A percentile compares a stretch with the other conserved stretches of the same genome.
phyloP scores from a whole-genome alignment of 768 basidiomycete genomes.

The Piloderma croceum region DNA sequence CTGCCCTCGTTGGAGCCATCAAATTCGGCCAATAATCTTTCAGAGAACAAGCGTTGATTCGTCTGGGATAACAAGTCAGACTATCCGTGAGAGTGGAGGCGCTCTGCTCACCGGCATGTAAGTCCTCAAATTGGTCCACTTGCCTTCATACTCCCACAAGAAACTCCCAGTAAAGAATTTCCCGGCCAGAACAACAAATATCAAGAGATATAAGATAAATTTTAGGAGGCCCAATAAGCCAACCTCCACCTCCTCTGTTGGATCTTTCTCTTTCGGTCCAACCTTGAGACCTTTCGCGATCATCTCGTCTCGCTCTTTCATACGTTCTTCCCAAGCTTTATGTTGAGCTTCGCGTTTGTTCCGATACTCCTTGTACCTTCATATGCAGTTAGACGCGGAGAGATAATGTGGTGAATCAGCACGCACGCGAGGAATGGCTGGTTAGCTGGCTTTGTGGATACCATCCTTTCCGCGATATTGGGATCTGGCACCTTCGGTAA shows the following conservation, averaged over 20 bases:
- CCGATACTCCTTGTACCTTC: constrained; percentile 64
- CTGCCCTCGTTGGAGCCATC: constrained; percentile 61
- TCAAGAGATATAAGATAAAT: constrained; percentile 52
- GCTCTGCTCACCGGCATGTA: constrained; percentile 52
- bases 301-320: constrained; percentile 66
- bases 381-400: constrained; percentile 9
- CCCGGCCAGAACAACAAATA: constrained; percentile 57
- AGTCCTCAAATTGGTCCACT: constrained; percentile 54
- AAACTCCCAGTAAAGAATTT: constrained; percentile 87
- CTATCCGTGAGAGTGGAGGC: not conserved
- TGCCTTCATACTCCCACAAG: constrained; percentile 74
- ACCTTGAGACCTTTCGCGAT: constrained; percentile 69
- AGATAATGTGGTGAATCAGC: constrained; percentile 9
- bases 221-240: constrained; percentile 62
- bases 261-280: constrained; percentile 68
- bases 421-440: constrained; percentile 77
- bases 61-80: too few species aligned
- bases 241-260: constrained; percentile 63
- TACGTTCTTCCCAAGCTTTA: constrained; percentile 62
- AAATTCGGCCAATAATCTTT: constrained; percentile 55
- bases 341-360: constrained; percentile 55
- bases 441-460: constrained; percentile 80
- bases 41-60: constrained; percentile 70
- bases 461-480: constrained; percentile 57
- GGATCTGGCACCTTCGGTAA: constrained; percentile 55